These are phyloP conservation scores for Geoglossum glabrum DNA, from an alignment of 495 filamentous ascomycete species.

Conservation along the genomic window DNA sequence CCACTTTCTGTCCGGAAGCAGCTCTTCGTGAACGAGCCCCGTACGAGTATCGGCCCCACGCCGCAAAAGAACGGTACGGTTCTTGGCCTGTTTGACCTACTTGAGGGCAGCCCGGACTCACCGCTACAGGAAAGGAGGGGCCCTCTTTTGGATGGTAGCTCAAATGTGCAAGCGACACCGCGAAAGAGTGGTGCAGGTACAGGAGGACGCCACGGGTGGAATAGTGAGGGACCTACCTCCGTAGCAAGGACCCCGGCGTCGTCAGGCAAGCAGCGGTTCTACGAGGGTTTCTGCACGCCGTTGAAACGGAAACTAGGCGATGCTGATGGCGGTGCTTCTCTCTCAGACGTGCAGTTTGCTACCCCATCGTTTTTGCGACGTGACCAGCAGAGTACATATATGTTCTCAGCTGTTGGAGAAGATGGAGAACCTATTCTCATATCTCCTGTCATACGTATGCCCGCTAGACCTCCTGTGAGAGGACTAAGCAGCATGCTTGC, in stretches of 20 bases:
- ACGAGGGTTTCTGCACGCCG: conserved; percentile 49
- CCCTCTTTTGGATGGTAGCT: neutral
- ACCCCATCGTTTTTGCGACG: conserved; percentile 67
- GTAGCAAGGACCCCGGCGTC: conserved; percentile 38
- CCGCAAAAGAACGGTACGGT: conserved; percentile 77
- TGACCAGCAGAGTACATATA: conserved; percentile 14
- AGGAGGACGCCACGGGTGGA: neutral
- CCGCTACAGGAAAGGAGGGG: conserved; percentile 17
- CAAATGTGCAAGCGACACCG: neutral
- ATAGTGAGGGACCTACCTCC: neutral
- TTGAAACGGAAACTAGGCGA: conserved; percentile 13
- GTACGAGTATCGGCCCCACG: conserved; percentile 51
- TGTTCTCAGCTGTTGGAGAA: conserved; percentile 25
- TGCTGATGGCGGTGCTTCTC: conserved; percentile 18
- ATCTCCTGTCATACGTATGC: conserved; percentile 28
- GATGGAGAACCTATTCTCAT: conserved; percentile 27
- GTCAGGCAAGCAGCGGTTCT: conserved; percentile 34
- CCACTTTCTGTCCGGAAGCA: conserved; percentile 14
- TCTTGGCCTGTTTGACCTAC: conserved; percentile 77
- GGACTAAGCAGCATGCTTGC: conserved; percentile 65
- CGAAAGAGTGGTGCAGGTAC: neutral
- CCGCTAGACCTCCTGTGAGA: conserved; percentile 43
- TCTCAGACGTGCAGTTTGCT: conserved; percentile 30
- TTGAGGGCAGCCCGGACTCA: conserved; percentile 29
- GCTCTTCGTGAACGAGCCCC: conserved; percentile 12